Percentiles rank a stretch among this genome's conserved stretches.
Conservation (phyloP, 352 stramenopile genomes). For the Phytophthora macrochlamydospora region DNA sequence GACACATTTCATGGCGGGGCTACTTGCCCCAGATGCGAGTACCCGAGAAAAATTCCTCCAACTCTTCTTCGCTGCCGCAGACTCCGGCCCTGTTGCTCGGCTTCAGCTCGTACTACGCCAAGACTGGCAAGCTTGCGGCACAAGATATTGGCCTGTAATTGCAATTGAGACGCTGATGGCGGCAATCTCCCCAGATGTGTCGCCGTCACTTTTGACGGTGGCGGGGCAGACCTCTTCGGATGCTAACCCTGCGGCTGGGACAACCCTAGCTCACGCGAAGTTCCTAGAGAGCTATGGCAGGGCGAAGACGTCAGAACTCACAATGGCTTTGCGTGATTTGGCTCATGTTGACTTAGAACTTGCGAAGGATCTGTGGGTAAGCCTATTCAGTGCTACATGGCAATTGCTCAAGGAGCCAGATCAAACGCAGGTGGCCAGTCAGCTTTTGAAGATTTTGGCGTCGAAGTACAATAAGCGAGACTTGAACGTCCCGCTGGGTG, state of each 20-base stretch:
- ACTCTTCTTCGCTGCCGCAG: slow-evolving; percentile 62
- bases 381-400: slow-evolving; percentile 74
- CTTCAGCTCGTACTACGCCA: slow-evolving; percentile 79
- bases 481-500: slow-evolving; percentile 68
- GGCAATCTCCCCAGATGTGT: slow-evolving; percentile 33
- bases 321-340: slow-evolving; percentile 66
- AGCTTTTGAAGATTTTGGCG: slow-evolving; percentile 79
- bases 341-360: slow-evolving; percentile 86
- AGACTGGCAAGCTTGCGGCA: slow-evolving; percentile 88
- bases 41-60: slow-evolving; percentile 77
- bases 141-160: slow-evolving; percentile 84
- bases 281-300: slow-evolving; percentile 36
- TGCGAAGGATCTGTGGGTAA: slow-evolving; percentile 83
- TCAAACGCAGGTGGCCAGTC: slow-evolving; percentile 59
- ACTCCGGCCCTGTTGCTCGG: slow-evolving; percentile 46
- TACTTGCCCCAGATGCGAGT: slow-evolving; percentile 72
- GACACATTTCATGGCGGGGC: slow-evolving; percentile 78
- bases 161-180: slow-evolving; percentile 77
- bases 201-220: slow-evolving; percentile 20
- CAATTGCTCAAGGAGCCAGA: slow-evolving; percentile 46
- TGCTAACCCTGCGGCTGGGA: slow-evolving; percentile 2
- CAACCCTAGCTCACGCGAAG: slow-evolving; percentile 20
- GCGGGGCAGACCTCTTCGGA: background rate
- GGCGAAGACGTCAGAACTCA: slow-evolving; percentile 47
- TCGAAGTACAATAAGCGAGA: slow-evolving; percentile 91